Evolutionary conservation across 2,329 filamentous ascomycete genomes (phyloP), one percentile per base, ranked within the genome.

Genomic region (Stagonosporopsis rhizophila): DNA sequence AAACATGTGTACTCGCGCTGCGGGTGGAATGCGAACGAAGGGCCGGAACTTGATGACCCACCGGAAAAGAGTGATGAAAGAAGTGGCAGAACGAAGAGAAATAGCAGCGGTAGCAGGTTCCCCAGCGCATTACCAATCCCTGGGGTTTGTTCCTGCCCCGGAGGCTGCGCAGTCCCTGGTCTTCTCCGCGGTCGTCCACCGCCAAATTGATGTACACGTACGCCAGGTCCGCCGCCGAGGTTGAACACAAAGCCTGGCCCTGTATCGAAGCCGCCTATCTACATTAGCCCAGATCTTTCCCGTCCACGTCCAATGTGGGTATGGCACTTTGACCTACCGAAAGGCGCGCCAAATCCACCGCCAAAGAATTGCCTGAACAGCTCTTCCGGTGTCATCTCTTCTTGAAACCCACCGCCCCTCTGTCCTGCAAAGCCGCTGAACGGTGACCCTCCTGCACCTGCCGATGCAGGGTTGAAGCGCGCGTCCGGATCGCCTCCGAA

Each of bases 311-410:
- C 53, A 34, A 56, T 22, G 39, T 45, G 42, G 14, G 42, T 56
- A 34, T 53, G 50, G 45, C 55, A 50, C 30, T 49, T 41, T 19
- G 53, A 72, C 76, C 78, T 85, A 79, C 89, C 89, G 71, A 91
- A 88, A 15, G 85, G 84, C 49, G 87, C 87, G 56, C 89, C 87
- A 44, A 75, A 75, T 12, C 85, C 88, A 38, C 90, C 92, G 44
- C 91, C 91, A 80, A 99, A 99, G 84, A 99, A 99, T 61, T 94
- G 87, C 73, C 94, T 89, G 80, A 99, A 99, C 82, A 99, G 86
- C 77, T 99, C 95, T 77, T 99, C 95, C 0, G 95, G 93, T 51
- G 90, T 96, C 67, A 99, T 91, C 74, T 98, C 92, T 52, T 95
- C 92, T 56, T 95, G 91, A 78, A 90, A 96, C 82, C 88, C 87